Evolutionary conservation across 2,329 filamentous ascomycete genomes (phyloP), one percentile per base, ranked within the genome.

Genomic region (Triangularia verruculosa): DNA sequence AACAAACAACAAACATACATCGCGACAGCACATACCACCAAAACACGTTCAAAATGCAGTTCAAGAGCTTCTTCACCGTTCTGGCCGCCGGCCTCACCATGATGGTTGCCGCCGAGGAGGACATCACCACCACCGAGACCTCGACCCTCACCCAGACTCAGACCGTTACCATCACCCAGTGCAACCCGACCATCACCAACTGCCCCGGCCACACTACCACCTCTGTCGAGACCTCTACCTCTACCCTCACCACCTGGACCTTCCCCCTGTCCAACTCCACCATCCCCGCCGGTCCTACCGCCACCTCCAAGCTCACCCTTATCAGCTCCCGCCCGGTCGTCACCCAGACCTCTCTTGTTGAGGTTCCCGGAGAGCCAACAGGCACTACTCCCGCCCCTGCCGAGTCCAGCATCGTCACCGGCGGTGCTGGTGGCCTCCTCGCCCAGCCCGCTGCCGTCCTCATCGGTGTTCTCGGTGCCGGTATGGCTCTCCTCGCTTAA

Each of bases 161-260:
- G 68, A 78, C 77, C 58, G 63, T 79, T 67, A 83, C 80, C 71
- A 75, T 83, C 71, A 83, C 81, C 63, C 69, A 74, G 70, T 82
- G 81, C 77, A 76, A 78, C 72, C 77, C 79, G 52, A 74, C 74
- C 11, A 73, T 77, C 66, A 74, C 76, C 66, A 74, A 79, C 73
- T 82, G 80, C 77, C 78, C 80, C 61, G 71, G 72, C 64, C 72
- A 69, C 67, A 72, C 66, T 67, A 68, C 70, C 51, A 71, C 71
- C 58, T 66, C 67, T 63, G 70, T 72, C 59, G 70, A 73, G 22
- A 69, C 67, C 59, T 66, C 72, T 25, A 70, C 71, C 24, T 61
- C 70, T 55, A 72, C 74, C 62, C 57, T 68, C 64, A 65, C 63
- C 4, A 57, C 53, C 61, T 68, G 67, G 68, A 68, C 69, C 61